Conservation (phyloP, 768 basidiomycete species). For the Crepidotus variabilis region DNA sequence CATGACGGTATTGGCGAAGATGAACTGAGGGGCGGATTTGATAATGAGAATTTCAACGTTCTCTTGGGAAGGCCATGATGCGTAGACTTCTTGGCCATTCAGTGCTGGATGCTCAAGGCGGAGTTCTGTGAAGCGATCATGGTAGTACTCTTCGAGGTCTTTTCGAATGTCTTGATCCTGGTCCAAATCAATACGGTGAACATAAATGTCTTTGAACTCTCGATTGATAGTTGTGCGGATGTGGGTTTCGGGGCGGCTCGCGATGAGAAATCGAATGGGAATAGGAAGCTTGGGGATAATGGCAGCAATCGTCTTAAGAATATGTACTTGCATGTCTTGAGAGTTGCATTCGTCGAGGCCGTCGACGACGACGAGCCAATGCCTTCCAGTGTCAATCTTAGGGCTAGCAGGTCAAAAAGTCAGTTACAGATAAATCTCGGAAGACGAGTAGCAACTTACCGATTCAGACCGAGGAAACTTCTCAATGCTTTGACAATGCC, state of each 20-base stretch:
- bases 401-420: neutral
- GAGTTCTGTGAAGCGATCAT: neutral
- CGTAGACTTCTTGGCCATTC: neutral
- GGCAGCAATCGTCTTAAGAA: conserved; percentile 1
- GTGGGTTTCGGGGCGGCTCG: conserved; percentile 14
- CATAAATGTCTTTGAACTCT: neutral
- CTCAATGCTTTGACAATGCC: neutral
- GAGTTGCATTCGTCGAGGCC: conserved; percentile 15
- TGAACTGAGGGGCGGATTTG: conserved; percentile 10
- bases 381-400: neutral
- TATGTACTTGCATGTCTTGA: conserved; percentile 4
- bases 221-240: conserved; percentile 11
- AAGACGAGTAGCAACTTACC: neutral
- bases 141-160: neutral
- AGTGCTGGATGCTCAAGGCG: neutral
- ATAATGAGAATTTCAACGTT: neutral
- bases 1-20: too few relatives aligned
- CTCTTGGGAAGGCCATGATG: conserved; percentile 6
- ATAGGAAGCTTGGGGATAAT: neutral
- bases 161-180: neutral
- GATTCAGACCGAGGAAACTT: neutral
- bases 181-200: neutral
- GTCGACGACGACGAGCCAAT: conserved; percentile 13
- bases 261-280: conserved; percentile 12
- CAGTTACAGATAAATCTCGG: conserved; percentile 1